Base-by-base conservation (phyloP, 768 basidiomycete genomes). In the Ephemerocybe angulata region DNA sequence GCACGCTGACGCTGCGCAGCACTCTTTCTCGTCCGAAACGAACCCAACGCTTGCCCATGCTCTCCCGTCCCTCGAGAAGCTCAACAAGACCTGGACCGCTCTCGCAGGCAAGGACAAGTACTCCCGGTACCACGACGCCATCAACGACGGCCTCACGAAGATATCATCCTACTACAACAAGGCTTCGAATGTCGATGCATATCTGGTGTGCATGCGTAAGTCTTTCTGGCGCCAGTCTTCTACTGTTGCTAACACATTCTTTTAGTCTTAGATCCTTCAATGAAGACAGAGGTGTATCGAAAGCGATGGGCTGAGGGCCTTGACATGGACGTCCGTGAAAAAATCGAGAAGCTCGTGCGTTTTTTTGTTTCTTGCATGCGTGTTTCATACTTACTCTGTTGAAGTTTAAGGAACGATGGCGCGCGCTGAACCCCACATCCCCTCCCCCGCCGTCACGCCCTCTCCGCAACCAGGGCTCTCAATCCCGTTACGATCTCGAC, bases 1-100 rank as follows among this genome's bases (percentile, higher is more conserved):
- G 70, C 56, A 62, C 54, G 67, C 70, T 2, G 67, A 72, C 51
- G 27, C 53, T 17, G 63, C 68, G 3, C 70, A 73, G 53, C 72
- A 71, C 1, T 7, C 42, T 7, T 44, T 44, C 42, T 44, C 42
- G 7, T 63, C 66, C 17, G 67, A 70, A 5, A 58, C 50, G 7
- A 50, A 56, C 3, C 62, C 71, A 2, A 59, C 65, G 0, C 64
- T 74, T 17, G 62, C 67, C 47, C 46, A 50, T 28, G 70, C 62
- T 0, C 58, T 72, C 21, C 72, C 72, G 29, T 69, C 69, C 0
- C 63, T 73, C 28, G 69, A 73, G 51, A 58, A 52, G 0, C 60
- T 74, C 0, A 65, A 72, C 52, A 52, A 56, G 3, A 61, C 59
- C 1, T 74, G 69, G 72, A 54, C 60, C 3, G 57, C 31, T n/a